These are phyloP conservation scores for Meyerozyma elateridarum DNA, from an alignment of 1,139 yeast species.

Conservation along the genomic window DNA sequence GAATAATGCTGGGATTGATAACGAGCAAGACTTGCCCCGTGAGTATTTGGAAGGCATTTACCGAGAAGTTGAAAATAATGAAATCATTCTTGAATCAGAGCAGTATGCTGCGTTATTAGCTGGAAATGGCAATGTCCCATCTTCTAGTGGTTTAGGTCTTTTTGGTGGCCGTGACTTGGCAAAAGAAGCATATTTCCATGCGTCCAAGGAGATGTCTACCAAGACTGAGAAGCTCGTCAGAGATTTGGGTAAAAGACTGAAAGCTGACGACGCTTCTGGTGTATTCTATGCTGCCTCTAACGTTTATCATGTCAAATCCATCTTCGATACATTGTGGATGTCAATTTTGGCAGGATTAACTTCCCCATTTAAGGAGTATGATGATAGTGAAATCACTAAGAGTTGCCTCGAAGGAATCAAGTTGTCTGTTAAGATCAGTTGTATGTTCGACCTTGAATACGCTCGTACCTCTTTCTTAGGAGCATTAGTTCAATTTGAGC, in stretches of 20 bases:
- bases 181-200: conserved; percentile 86
- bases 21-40: conserved; percentile 76
- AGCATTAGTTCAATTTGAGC: conserved; percentile 83
- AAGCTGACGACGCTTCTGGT: conserved; percentile 25
- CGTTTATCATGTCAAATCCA: conserved; percentile 86
- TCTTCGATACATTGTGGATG: conserved; percentile 96
- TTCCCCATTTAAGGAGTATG: conserved; percentile 86
- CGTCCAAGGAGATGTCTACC: conserved; percentile 84
- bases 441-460: conserved; percentile 77
- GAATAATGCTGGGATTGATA: conserved; percentile 92
- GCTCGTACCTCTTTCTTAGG: conserved; percentile 88
- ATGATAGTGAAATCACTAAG: conserved; percentile 69
- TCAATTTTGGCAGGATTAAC: conserved; percentile 91
- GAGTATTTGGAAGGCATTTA: conserved; percentile 67
- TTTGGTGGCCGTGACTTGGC: conserved; percentile 73
- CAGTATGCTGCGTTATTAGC: conserved; percentile 88
- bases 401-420: conserved; percentile 81
- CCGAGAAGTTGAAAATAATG: conserved; percentile 73
- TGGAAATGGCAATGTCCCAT: conserved; percentile 44
- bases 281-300: conserved; percentile 58
- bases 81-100: conserved; percentile 86
- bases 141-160: conserved; percentile 50
- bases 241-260: conserved; percentile 49
- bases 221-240: conserved; percentile 86
- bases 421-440: conserved; percentile 75